These are phyloP conservation scores for Pseudonitzschia multiseries DNA, from an alignment of 108 stramenopile genomes.

Conservation along the genomic window DNA sequence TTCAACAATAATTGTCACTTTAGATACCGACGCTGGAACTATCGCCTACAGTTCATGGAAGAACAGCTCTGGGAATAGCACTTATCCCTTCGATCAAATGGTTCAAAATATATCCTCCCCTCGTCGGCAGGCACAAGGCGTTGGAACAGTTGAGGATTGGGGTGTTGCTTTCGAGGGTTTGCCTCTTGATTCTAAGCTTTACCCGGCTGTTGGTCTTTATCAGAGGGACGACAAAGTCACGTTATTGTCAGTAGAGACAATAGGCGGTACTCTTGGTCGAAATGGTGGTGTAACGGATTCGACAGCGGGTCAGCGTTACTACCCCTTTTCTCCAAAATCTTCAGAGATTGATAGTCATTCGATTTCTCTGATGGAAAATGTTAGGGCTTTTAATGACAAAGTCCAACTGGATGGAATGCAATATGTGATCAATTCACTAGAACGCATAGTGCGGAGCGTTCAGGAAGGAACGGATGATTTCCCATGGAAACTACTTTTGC, in stretches of 20 bases:
- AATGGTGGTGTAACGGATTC: conserved; percentile 23
- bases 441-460: conserved; percentile 18
- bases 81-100: conserved; percentile 44
- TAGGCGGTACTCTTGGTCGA: not conserved
- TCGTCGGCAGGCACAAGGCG: conserved; percentile 30
- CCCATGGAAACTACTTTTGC: conserved; percentile 43
- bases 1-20: conserved; percentile 69
- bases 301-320: conserved; percentile 50
- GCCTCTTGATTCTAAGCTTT: conserved; percentile 73
- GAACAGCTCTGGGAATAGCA: conserved; percentile 37
- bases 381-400: conserved; percentile 47
- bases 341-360: conserved; percentile 21
- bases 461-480: conserved; percentile 21
- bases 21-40: conserved; percentile 84
- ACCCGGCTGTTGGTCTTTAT: conserved; percentile 85
- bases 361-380: conserved; percentile 18
- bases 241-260: conserved; percentile 53
- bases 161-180: conserved; percentile 86
- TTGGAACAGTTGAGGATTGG: conserved; percentile 76
- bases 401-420: conserved; percentile 56
- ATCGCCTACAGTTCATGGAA: conserved; percentile 81
- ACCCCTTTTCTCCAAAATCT: conserved; percentile 19
- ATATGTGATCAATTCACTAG: conserved; percentile 44
- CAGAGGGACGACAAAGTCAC: conserved; percentile 80
- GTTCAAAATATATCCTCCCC: conserved; percentile 35